These are phyloP conservation scores for Akebia trifoliata DNA, from an alignment of 164 flowering plant genomes.

Conservation along the genomic window DNA sequence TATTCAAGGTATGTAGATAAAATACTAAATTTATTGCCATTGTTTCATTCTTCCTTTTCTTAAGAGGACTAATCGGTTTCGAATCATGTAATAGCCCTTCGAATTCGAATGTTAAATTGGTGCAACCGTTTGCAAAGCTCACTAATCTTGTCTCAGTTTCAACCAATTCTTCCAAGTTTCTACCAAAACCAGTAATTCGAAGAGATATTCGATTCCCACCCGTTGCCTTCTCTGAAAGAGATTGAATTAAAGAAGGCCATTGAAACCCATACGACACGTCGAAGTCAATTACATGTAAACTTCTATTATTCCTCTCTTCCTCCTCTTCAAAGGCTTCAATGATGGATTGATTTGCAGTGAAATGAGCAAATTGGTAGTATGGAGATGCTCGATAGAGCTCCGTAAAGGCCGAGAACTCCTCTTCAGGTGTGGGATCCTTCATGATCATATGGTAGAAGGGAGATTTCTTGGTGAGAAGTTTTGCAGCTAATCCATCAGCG, in stretches of 20 bases:
- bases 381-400: constrained; percentile 60
- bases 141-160: constrained; percentile 57
- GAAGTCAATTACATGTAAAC: constrained; percentile 59
- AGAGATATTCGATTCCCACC: constrained; percentile 29
- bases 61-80: constrained; percentile 16
- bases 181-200: constrained; percentile 49
- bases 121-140: constrained; percentile 48
- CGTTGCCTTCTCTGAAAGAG: constrained; percentile 63
- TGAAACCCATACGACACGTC: constrained; percentile 71
- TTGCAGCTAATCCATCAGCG: constrained; percentile 54
- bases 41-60: constrained; percentile 49
- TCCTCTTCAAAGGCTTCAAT: constrained; percentile 61
- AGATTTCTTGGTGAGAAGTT: constrained; percentile 49
- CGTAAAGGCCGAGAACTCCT: constrained; percentile 51
- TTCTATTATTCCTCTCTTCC: constrained; percentile 30
- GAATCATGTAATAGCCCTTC: constrained; percentile 47
- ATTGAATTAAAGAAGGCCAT: constrained; percentile 81
- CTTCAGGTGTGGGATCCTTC: constrained; percentile 46
- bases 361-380: constrained; percentile 69
- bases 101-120: constrained; percentile 47
- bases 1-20: constrained; percentile 35
- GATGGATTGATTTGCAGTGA: constrained; percentile 75
- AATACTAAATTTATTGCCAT: constrained; percentile 54
- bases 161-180: constrained; percentile 41
- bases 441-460: constrained; percentile 55